These are phyloP conservation scores for maize (Zea mays) DNA, from an alignment of 176 grass and related monocot genomes.

Conservation along the genomic window Zm-B73-REFERENCE-NAM-5.0 NC_050101.1:121209001-121209500, in stretches of 20 bases:
- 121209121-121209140: background rate
- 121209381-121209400: too few relatives aligned
- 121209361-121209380: too few relatives aligned
- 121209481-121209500: too few relatives aligned
- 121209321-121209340: too few relatives aligned
- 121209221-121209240: background rate
- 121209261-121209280: background rate
- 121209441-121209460: too few relatives aligned
- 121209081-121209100: background rate
- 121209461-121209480: too few relatives aligned
- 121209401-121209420: too few relatives aligned
- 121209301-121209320: too few relatives aligned
- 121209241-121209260: background rate
- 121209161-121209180: background rate
- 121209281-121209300: too few relatives aligned
- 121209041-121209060: constrained; percentile 11
- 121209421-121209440: too few relatives aligned
- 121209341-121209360: too few relatives aligned
- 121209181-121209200: background rate
- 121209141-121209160: background rate
- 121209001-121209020: constrained; percentile 25
- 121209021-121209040: constrained; percentile 42
- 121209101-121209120: background rate
- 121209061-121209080: constrained; percentile 21
- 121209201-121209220: background rate